Evolutionary conservation across 148 eudicot species (phyloP).

Genomic region (Beta vulgaris): DNA sequence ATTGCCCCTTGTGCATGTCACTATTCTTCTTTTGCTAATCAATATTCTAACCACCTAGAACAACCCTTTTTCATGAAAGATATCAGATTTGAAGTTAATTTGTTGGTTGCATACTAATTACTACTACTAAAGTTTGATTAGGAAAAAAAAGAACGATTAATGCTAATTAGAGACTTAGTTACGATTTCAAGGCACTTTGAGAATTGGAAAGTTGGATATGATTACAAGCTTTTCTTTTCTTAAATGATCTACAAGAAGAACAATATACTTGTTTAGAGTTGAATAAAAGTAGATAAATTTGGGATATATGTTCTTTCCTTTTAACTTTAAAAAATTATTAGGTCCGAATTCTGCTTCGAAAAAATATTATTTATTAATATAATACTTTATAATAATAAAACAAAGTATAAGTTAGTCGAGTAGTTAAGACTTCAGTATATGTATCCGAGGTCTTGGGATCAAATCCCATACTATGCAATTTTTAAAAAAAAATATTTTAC

Average conservation of each 20-base stretch:
- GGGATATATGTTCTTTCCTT: too few species aligned
- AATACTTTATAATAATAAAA: too few species aligned
- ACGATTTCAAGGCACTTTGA: background rate
- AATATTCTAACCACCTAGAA: background rate
- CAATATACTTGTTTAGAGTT: background rate
- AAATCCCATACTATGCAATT: too few species aligned
- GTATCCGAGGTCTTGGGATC: too few species aligned
- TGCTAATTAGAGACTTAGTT: background rate
- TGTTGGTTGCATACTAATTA: background rate
- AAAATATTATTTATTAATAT: too few species aligned
- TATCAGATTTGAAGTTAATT: background rate
- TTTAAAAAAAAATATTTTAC: too few species aligned
- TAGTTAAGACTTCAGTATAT: too few species aligned
- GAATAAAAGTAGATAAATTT: too few species aligned
- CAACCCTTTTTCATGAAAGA: background rate
- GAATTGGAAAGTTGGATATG: background rate
- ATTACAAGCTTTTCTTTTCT: background rate
- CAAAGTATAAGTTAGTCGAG: too few species aligned
- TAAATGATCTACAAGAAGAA: background rate
- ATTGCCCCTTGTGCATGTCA: conserved; percentile 24
- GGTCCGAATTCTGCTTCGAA: too few species aligned
- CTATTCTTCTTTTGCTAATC: background rate
- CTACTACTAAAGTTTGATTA: background rate
- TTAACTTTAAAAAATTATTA: too few species aligned
- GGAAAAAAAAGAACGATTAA: background rate